Evolutionary conservation across 2,329 filamentous ascomycete species (phyloP).

Genomic region (Epichloe coenophiala): DNA sequence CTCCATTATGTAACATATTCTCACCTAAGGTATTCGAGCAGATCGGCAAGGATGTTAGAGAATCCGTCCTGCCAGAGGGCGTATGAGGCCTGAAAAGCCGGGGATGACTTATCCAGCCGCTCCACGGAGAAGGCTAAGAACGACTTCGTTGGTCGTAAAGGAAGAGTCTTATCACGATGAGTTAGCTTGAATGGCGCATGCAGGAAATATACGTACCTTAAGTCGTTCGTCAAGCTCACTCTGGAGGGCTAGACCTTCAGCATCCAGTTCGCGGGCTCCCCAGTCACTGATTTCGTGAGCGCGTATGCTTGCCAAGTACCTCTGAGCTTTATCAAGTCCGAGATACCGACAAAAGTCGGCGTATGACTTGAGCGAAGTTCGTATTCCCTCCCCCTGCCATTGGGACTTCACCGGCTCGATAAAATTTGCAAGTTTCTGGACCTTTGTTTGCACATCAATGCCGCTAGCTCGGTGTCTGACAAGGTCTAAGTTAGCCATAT

Average conservation of each 20-base stretch:
- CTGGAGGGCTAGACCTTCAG: conserved; percentile 67
- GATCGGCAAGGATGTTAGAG: conserved; percentile 67
- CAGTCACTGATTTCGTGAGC: conserved; percentile 73
- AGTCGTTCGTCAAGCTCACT: conserved; percentile 63
- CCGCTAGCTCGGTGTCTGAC: conserved; percentile 64
- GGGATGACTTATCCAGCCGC: conserved; percentile 61
- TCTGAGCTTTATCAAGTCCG: conserved; percentile 65
- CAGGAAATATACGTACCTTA: conserved; percentile 31
- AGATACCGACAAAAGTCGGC: conserved; percentile 67
- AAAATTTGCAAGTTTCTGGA: conserved; percentile 61
- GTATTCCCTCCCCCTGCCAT: conserved; percentile 63
- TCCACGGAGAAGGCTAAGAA: conserved; percentile 90
- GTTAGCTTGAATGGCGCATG: conserved; percentile 6
- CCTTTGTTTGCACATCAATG: conserved; percentile 56
- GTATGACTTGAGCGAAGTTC: conserved; percentile 58
- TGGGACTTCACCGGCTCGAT: conserved; percentile 67
- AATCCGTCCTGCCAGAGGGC: conserved; percentile 77
- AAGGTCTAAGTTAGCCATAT: neutral
- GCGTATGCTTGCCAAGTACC: conserved; percentile 60
- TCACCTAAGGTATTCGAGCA: conserved; percentile 70
- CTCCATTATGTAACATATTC: neutral
- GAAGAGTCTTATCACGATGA: conserved; percentile 40
- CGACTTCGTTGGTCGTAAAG: conserved; percentile 76
- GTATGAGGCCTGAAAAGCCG: conserved; percentile 62
- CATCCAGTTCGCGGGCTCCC: conserved; percentile 63